These are phyloP conservation scores for Haematococcus sp. DNA, from an alignment of 139 green algal genomes.

Conservation along the genomic window DNA sequence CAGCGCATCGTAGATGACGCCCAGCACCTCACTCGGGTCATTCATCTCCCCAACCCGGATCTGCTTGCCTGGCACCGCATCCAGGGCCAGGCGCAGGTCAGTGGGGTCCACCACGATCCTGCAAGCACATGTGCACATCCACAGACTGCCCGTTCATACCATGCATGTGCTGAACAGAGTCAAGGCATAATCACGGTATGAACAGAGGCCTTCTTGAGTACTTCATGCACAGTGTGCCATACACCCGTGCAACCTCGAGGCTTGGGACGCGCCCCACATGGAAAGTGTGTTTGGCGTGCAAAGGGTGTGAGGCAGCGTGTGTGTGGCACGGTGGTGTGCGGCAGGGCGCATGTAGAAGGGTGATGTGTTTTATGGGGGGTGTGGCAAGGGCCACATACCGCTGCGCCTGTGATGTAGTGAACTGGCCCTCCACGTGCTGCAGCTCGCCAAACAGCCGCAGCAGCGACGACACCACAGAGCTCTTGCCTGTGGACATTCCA, in stretches of 20 bases:
- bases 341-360: too few species aligned
- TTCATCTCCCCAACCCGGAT: constrained; percentile 66
- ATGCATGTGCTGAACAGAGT: too few species aligned
- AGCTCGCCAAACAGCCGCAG: constrained; percentile 50
- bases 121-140: neutral
- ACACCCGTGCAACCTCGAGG: too few species aligned
- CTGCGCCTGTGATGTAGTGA: neutral
- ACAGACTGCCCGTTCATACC: constrained; percentile 3
- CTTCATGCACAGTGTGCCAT: too few species aligned
- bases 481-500: neutral
- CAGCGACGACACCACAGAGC: constrained; percentile 58
- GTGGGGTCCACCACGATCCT: constrained; percentile 10
- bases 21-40: constrained; percentile 51
- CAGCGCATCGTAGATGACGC: constrained; percentile 25
- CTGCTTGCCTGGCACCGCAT: constrained; percentile 25
- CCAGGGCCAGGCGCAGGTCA: constrained; percentile 49
- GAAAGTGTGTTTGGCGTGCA: too few species aligned
- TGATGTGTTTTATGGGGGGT: too few species aligned
- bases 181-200: too few species aligned
- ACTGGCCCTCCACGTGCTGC: neutral
- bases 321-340: too few species aligned
- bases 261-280: too few species aligned
- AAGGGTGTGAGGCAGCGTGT: too few species aligned
- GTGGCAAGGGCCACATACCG: too few species aligned
- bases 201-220: too few species aligned